Conservation (phyloP, 1,139 yeast species). For the Citeromyces hawaiiensis region DNA sequence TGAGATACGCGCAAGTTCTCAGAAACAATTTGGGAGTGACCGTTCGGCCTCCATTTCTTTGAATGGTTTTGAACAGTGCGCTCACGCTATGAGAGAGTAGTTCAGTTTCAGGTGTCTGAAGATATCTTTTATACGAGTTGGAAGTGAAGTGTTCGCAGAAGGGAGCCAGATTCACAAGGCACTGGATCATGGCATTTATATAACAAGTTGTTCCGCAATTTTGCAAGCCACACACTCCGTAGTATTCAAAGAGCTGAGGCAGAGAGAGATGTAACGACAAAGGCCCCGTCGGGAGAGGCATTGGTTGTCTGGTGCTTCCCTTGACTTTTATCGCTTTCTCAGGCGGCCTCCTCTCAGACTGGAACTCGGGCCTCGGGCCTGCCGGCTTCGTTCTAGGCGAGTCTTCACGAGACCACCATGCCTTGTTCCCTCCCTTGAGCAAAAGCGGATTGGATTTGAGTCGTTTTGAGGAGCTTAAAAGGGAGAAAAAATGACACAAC, state of each 20-base stretch:
- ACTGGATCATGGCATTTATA: slow-evolving; percentile 84
- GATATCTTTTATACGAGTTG: neutral
- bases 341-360: neutral
- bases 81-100: slow-evolving; percentile 14
- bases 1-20: slow-evolving; percentile 34
- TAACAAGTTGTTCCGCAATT: slow-evolving; percentile 91
- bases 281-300: neutral
- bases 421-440: neutral
- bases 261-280: neutral
- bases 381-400: neutral
- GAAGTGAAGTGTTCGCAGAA: slow-evolving; percentile 24
- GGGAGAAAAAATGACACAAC: neutral
- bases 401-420: neutral
- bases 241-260: slow-evolving; percentile 8
- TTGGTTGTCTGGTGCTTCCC: neutral
- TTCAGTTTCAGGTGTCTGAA: slow-evolving; percentile 7
- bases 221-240: slow-evolving; percentile 42
- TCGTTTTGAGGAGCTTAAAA: neutral
- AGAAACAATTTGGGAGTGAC: slow-evolving; percentile 56
- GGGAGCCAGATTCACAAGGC: slow-evolving; percentile 38
- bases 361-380: neutral
- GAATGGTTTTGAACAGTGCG: slow-evolving; percentile 14
- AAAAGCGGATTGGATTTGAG: neutral
- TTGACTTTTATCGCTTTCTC: too few species aligned
- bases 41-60: slow-evolving; percentile 39